Evolutionary conservation across 306 rosid species (phyloP), one percentile per base, ranked within the genome.

Genomic region (Arachis hypogaea): DNA sequence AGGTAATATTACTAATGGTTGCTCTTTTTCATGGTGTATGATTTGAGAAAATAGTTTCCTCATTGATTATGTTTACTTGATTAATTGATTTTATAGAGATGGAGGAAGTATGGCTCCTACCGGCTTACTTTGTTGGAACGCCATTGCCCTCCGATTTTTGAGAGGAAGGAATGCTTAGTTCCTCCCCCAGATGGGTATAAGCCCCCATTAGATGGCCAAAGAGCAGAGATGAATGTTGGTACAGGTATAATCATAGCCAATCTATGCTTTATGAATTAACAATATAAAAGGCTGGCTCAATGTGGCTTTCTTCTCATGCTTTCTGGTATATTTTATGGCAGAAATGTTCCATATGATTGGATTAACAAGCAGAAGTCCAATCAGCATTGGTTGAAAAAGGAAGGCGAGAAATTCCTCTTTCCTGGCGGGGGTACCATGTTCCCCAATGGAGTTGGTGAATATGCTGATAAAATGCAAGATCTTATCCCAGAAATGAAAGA

Each of bases 351-450:
- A 6, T 92, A 90, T 81, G 82, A 95, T 76, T 95, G 99, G 99
- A 95, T 95, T 68, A 92, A 92, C 83, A 88, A 86, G 77, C 90
- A 92, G 86, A 95, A 95, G 78, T 95, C 99, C 33, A 92, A 95
- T 84, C 99, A 95, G 71, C 86, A 92, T 75, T 95, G 99, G 99
- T 83, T 95, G 72, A 87, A 73, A 82, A 95, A 95, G 85, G 97
- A 92, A 85, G 99, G 99, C 47, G 96, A 95, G 68, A 95, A 90
- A 78, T 95, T 95, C 82, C 78, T 74, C 60, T 95, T 95, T 83
- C 99, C 99, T 1, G 99, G 99, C 51, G 99, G 99, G 14, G 99
- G 99, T 69, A 95, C 99, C 14, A 95, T 95, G 99, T 95, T 95
- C 63, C 97, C 99, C 16, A 86, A 77, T 56, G 99, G 99, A 29